Evolutionary conservation across 768 basidiomycete genomes (phyloP), one percentile per base, ranked within the genome.

Genomic region (Rhodotorula toruloides): DNA sequence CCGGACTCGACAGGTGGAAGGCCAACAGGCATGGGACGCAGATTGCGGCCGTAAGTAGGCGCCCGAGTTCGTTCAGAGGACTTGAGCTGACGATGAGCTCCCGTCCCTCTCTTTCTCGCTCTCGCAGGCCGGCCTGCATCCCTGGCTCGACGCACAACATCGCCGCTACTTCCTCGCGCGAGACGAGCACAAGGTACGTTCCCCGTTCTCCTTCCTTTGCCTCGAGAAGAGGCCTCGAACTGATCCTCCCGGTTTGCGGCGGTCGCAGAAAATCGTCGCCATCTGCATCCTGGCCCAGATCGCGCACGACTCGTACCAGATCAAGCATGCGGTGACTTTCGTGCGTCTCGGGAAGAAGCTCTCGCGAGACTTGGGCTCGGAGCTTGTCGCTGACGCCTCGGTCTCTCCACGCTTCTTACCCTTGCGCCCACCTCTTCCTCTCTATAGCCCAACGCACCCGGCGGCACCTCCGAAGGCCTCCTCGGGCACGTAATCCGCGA

Each of bases 311-410:
- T 62, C 58, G 3, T 71, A 71, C 32, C 54, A 57, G 39, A 67
- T 71, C 58, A 71, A 71, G 53, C 62, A 71, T 46, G 61, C 62
- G n/a, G 61, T 71, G n/a, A 56, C 65, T 29, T 71, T 71, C 54
- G 63, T 65, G 47, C 40, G 61, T 56, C 32, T n/a, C n/a, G n/a
- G n/a, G n/a, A n/a, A n/a, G n/a, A n/a, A n/a, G n/a, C n/a, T n/a
- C n/a, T n/a, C n/a, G n/a, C n/a, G n/a, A n/a, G n/a, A n/a, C n/a
- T n/a, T n/a, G n/a, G n/a, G n/a, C n/a, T n/a, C n/a, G n/a, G n/a
- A n/a, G n/a, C 19, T 4, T 22, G 19, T 21, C 25, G 1, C 40
- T 19, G 31, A 14, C n/a, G 3, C 27, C 7, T 13, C 27, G 12
- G 22, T 10, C 21, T 22, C 39, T 22, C 19, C 14, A 6, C 59